Conservation (phyloP, 495 filamentous ascomycete genomes). For the Tuber brumale region DNA sequence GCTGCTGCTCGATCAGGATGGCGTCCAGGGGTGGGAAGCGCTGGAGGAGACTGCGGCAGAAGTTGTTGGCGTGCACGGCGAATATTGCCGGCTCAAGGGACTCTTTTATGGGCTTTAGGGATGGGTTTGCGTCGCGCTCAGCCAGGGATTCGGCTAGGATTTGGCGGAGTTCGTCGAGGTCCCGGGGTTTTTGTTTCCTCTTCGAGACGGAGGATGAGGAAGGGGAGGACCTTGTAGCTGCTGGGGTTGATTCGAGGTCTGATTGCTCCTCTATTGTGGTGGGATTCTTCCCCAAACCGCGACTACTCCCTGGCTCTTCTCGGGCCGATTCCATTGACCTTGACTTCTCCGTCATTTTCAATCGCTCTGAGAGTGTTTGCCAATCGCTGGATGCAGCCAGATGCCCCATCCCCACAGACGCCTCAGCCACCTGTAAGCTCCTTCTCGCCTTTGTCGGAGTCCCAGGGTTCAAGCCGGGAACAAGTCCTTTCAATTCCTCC, state of each 20-base stretch:
- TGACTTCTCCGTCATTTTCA: neutral
- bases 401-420: neutral
- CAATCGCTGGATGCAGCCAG: neutral
- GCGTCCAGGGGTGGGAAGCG: conserved; percentile 53
- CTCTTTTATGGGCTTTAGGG: conserved; percentile 41
- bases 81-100: conserved; percentile 55
- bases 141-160: conserved; percentile 2
- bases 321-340: neutral
- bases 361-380: neutral
- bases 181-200: neutral
- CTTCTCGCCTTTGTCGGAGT: conserved; percentile 26
- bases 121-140: conserved; percentile 13
- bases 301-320: neutral
- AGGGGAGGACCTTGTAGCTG: neutral
- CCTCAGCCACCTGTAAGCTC: neutral
- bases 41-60: conserved; percentile 54
- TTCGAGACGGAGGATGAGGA: conserved; percentile 24
- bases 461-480: neutral
- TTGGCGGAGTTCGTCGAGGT: conserved; percentile 9
- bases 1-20: conserved; percentile 86
- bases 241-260: neutral
- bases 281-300: neutral
- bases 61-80: conserved; percentile 55
- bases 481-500: conserved; percentile 1
- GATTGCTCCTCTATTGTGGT: neutral